Percentiles rank a stretch among this genome's conserved stretches.
Evolutionary conservation across 1,284 basidiomycete species (phyloP).

Genomic region (Ustilago cynodontis): DNA sequence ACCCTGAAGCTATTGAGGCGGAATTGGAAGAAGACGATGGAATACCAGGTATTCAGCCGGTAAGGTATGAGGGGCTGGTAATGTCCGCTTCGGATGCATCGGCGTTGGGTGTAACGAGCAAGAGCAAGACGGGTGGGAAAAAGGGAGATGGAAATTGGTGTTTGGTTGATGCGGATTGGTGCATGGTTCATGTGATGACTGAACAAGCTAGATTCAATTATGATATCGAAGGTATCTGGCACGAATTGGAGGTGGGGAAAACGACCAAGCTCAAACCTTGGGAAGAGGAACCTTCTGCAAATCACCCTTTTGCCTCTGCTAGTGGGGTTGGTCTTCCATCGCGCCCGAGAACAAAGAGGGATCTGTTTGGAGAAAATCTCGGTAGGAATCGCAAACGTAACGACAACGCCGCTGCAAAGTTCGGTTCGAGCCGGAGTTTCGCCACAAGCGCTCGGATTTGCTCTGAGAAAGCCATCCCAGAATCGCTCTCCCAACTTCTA

Average conservation of each 20-base stretch:
- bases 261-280: slow-evolving; percentile 28
- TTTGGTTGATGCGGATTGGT: slow-evolving; percentile 69
- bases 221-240: slow-evolving; percentile 64
- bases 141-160: slow-evolving; percentile 68
- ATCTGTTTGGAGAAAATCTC: slow-evolving; percentile 38
- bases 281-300: slow-evolving; percentile 18
- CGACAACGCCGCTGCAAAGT: slow-evolving; percentile 3
- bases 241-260: slow-evolving; percentile 41
- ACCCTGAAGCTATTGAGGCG: slow-evolving; percentile 2
- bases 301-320: background rate
- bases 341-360: slow-evolving; percentile 18
- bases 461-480: slow-evolving; percentile 18
- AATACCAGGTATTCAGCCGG: slow-evolving; percentile 40
- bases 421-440: slow-evolving; percentile 23
- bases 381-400: slow-evolving; percentile 16
- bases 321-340: slow-evolving; percentile 1
- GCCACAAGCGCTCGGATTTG: slow-evolving; percentile 11
- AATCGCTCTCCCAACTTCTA: slow-evolving; percentile 25
- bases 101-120: slow-evolving; percentile 29
- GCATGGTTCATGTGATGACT: slow-evolving; percentile 69
- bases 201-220: slow-evolving; percentile 59
- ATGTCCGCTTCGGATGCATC: slow-evolving; percentile 51
- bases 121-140: slow-evolving; percentile 48
- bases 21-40: slow-evolving; percentile 26
- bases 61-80: slow-evolving; percentile 64